Evolutionary conservation across 192 early-diverging fungal species (phyloP).

Genomic region (Radiomyces spectabilis): DNA sequence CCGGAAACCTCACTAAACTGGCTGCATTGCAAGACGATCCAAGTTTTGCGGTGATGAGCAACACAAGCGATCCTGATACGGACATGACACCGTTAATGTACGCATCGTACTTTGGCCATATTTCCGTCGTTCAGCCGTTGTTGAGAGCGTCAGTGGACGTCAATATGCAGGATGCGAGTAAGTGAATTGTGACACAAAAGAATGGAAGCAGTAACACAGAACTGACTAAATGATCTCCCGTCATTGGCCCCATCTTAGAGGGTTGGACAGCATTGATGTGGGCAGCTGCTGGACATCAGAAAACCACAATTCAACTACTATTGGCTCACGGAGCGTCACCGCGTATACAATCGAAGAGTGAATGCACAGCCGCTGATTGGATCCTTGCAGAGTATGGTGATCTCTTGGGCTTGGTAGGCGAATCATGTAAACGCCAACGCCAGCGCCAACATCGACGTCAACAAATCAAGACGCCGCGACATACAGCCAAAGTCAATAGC

Average conservation of each 20-base stretch:
- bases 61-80: slow-evolving; percentile 73
- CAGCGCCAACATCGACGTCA: too few relatives aligned
- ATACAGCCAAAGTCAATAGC: too few relatives aligned
- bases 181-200: too few relatives aligned
- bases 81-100: slow-evolving; percentile 80
- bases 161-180: slow-evolving; percentile 56
- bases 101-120: slow-evolving; percentile 78
- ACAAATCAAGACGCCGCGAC: too few relatives aligned
- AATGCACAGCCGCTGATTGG: slow-evolving; percentile 65
- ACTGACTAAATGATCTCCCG: too few relatives aligned
- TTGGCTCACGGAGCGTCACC: slow-evolving; percentile 66
- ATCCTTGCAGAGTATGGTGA: too few relatives aligned
- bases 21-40: too few relatives aligned
- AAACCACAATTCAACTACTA: slow-evolving; percentile 62
- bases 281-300: slow-evolving; percentile 73
- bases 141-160: slow-evolving; percentile 60
- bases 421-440: too few relatives aligned
- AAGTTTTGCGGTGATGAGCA: slow-evolving; percentile 58
- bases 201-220: too few relatives aligned
- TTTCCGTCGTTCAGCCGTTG: too few relatives aligned
- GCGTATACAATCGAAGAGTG: slow-evolving; percentile 54
- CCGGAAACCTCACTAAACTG: slow-evolving; percentile 68
- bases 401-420: too few relatives aligned
- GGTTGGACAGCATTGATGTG: slow-evolving; percentile 90
- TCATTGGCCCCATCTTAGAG: too few relatives aligned